Evolutionary conservation across 2,329 filamentous ascomycete genomes (phyloP), one percentile per base, ranked within the genome.

Genomic region (Cladophialophora chaetospira): DNA sequence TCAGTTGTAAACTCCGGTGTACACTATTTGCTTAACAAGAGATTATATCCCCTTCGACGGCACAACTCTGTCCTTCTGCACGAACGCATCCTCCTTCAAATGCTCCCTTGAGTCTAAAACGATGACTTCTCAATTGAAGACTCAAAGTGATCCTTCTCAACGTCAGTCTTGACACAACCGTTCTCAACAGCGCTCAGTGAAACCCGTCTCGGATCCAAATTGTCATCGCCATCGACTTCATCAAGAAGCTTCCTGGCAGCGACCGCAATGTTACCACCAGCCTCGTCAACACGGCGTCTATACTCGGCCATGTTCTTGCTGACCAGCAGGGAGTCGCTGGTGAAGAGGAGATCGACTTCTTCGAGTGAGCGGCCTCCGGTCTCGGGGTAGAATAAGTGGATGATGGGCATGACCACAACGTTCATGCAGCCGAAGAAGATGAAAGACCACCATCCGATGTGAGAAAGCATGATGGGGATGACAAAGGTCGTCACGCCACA

Each of bases 321-420:
- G 44, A 69, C 69, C 17, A 70, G 59, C 2, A 63, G 58, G 56
- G 57, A 64, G 51, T 69, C 63, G 52, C 63, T 75, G 55, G 75
- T 72, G 55, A 75, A 76, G 56, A 76, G 75, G 5, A 76, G 61
- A 62, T 75, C 72, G 50, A 77, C 73, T 61, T 77, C 74, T 56
- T 77, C 75, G 21, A 77, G 66, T 45, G 70, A 72, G 44, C 72
- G 71, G 52, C 73, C 73, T 21, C 73, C 72, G 1, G 78, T 78
- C 67, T 80, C 79, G 0, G 77, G 77, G 65, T 83, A 79, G 72
- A 82, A 79, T 72, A 82, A 78, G 68, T 75, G 79, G 66, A 80
- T 79, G 57, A 79, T 55, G 9, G 80, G 79, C 42, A 82, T 74
- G 71, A 80, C 81, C 38, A 69, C 61, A 47, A 68, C 67, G 63